These are phyloP conservation scores for Carex parvula DNA, from an alignment of 176 grass and related monocot species.

Conservation along the genomic window DNA sequence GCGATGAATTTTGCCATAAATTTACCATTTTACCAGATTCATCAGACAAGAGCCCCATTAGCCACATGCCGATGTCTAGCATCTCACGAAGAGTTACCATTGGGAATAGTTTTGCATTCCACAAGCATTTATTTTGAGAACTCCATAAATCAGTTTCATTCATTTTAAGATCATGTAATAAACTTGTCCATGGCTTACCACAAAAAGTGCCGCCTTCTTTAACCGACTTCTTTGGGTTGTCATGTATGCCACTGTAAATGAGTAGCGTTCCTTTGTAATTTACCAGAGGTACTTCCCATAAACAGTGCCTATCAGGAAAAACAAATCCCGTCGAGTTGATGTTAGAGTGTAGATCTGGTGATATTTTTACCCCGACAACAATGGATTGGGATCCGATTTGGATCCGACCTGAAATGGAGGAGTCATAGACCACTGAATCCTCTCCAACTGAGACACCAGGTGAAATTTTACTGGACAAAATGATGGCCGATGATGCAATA, in stretches of 20 bases:
- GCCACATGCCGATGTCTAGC: constrained; percentile 70
- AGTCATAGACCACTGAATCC: constrained; percentile 89
- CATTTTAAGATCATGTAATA: constrained; percentile 66
- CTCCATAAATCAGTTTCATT: constrained; percentile 69
- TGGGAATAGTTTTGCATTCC: constrained; percentile 85
- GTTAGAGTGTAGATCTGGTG: constrained; percentile 25
- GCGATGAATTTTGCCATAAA: constrained; percentile 59
- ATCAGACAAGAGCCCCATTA: constrained; percentile 51
- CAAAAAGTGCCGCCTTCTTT: constrained; percentile 71
- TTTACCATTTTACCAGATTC: constrained; percentile 37
- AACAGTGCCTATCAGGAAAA: constrained; percentile 79
- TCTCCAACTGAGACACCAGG: constrained; percentile 73
- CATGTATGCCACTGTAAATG: constrained; percentile 80
- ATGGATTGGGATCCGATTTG: constrained; percentile 81
- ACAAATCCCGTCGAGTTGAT: constrained; percentile 34
- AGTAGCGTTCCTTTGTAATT: constrained; percentile 57
- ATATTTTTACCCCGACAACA: constrained; percentile 69
- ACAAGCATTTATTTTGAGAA: constrained; percentile 68
- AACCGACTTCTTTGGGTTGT: constrained; percentile 74
- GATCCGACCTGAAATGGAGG: constrained; percentile 63
- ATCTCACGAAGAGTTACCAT: constrained; percentile 61
- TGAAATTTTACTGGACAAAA: constrained; percentile 81
- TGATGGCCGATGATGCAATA: constrained; percentile 68
- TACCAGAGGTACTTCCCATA: constrained; percentile 90
- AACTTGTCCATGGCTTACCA: constrained; percentile 75